Base-by-base conservation (phyloP, 2,329 filamentous ascomycete genomes). In the Curvularia verruculosa region DNA sequence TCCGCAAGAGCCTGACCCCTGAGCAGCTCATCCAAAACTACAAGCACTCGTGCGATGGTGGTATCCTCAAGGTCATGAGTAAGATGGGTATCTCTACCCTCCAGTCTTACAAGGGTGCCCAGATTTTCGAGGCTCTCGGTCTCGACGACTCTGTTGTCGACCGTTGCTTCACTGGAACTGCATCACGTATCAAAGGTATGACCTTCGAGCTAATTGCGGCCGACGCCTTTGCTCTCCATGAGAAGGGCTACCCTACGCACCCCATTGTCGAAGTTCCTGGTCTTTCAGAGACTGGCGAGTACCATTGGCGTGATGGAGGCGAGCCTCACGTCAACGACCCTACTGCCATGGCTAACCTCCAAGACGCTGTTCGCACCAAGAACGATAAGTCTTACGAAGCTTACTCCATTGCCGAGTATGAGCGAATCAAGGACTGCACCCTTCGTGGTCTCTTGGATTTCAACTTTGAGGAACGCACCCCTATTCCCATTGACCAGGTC, bases 31-130 rank as follows among this genome's bases (percentile, higher is more conserved):
- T 97, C 66, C 87, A 89, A 70, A 98, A 98, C 82, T 98, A 97
- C 84, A 96, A 96, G 81, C 91, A 96, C 78, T 97, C 94, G 61
- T 94, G 91, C 70, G 93, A 97, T 67, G 94, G 94, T 72, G 94
- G 94, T 81, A 96, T 98, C 63, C 83, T 98, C 63, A 98, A 98
- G 80, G 94, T 98, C 76, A 98, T 98, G 94, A 95, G 90, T 77
- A 98, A 98, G 84, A 98, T 98, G 94, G 94, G 94, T 81, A 98
- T 98, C 64, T 97, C 94, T 6, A 98, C 94, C 29, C 83, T 98
- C 44, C 92, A 94, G 72, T 94, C 90, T 66, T 98, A 98, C 83
- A 98, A 98, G 83, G 94, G 94, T 73, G 94, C 94, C 54, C 94
- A 98, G 81, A 98, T 98, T 64, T 98, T 97, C 68, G 94, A 98